Percentiles rank a stretch among this genome's conserved stretches.
Conservation (phyloP, 805 yeast genomes). For the Pichia exigua region DNA sequence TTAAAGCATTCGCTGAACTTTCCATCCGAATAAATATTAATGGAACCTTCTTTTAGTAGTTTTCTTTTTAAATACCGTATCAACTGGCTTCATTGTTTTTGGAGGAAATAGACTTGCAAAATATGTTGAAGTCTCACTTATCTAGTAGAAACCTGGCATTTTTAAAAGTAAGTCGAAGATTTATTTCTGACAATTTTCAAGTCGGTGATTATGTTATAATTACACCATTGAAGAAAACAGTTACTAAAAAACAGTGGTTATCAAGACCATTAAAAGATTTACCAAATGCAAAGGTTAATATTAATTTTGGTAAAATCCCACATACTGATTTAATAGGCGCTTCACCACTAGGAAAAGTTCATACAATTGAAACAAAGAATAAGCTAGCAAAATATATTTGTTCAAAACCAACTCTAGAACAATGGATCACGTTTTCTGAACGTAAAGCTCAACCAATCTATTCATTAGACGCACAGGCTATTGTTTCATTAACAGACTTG, state of each 20-base stretch:
- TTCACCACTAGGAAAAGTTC: constrained; percentile 27
- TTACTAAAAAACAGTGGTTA: constrained; percentile 20
- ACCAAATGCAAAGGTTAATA: constrained; percentile 8
- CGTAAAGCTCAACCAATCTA: constrained; percentile 47
- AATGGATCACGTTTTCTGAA: constrained; percentile 32
- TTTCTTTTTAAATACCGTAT: not conserved
- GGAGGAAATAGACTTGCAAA: too few species aligned
- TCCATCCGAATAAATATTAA: not conserved
- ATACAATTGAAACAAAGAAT: constrained; percentile 12
- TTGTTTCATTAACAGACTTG: constrained; percentile 39
- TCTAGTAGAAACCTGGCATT: not conserved
- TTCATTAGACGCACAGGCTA: constrained; percentile 40
- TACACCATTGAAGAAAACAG: constrained; percentile 22
- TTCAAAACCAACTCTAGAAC: constrained; percentile 38
- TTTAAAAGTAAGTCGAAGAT: not conserved
- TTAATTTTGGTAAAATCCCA: constrained; percentile 23
- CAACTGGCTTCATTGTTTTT: not conserved
- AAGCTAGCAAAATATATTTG: constrained; percentile 26
- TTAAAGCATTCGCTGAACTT: not conserved
- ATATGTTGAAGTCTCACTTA: not conserved
- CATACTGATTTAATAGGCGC: constrained; percentile 35
- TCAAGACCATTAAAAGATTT: constrained; percentile 23
- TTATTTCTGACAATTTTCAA: constrained; percentile 3
- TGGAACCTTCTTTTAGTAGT: too few species aligned
- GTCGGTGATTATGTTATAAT: constrained; percentile 28